These are phyloP conservation scores for Coix lacrymajobi DNA, from an alignment of 176 grass and related monocot species.

Conservation along the genomic window DNA sequence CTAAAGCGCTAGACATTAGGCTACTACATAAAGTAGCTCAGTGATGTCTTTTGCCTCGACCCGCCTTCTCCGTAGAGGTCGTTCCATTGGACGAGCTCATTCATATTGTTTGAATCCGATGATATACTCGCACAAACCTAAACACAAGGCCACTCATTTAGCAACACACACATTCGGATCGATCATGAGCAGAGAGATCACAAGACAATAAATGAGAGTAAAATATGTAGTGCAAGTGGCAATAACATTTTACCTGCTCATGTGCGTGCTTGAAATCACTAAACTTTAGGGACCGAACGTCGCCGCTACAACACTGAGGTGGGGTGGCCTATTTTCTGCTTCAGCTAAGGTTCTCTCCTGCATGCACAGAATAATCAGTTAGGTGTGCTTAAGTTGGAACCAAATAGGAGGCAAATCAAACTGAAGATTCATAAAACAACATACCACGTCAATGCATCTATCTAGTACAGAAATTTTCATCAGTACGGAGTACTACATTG, in stretches of 20 bases:
- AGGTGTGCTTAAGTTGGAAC: not conserved
- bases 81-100: conserved; percentile 84
- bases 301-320: conserved; percentile 45
- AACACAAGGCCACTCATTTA: not conserved
- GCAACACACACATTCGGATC: not conserved
- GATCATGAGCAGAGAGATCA: conserved; percentile 8
- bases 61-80: conserved; percentile 92
- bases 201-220: not conserved
- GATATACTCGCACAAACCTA: conserved; percentile 97
- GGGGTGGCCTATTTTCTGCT: conserved; percentile 63
- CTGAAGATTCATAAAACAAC: not conserved
- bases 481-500: not conserved
- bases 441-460: not conserved
- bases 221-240: not conserved
- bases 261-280: conserved; percentile 82
- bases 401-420: not conserved
- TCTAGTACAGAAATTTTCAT: not conserved
- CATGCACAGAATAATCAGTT: conserved; percentile 19
- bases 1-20: not conserved
- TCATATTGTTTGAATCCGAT: conserved; percentile 89
- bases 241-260: conserved; percentile 59
- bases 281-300: conserved; percentile 61
- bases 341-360: conserved; percentile 67
- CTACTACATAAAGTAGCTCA: conserved; percentile 98
- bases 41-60: conserved; percentile 87